These are phyloP conservation scores for Posidonia australis DNA, from an alignment of 106 monocot species.

Conservation along the genomic window DNA sequence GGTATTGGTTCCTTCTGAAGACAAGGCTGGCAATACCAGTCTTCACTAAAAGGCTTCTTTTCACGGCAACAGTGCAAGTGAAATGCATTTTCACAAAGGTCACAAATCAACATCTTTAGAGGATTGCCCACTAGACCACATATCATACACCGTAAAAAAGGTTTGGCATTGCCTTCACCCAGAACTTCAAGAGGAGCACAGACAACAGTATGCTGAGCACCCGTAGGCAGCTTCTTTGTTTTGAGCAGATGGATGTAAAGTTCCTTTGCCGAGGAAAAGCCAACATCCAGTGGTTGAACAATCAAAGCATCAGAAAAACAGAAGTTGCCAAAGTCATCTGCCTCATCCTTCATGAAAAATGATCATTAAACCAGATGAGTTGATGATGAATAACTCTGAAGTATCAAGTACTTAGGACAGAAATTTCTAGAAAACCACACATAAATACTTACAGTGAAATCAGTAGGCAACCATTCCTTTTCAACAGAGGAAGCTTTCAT, in stretches of 20 bases:
- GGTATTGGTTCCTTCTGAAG: slow-evolving; percentile 37
- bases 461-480: neutral
- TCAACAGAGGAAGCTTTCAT: neutral
- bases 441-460: neutral
- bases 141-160: slow-evolving; percentile 36
- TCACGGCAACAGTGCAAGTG: slow-evolving; percentile 52
- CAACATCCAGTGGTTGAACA: neutral
- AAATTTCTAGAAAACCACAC: neutral
- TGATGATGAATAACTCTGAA: no score
- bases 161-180: slow-evolving; percentile 2
- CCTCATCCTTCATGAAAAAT: neutral
- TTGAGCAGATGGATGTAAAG: neutral
- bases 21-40: slow-evolving; percentile 75
- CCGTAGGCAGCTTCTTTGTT: neutral
- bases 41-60: slow-evolving; percentile 30
- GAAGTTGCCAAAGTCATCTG: neutral
- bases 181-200: neutral
- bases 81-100: slow-evolving; percentile 68
- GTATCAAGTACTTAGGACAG: neutral
- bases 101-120: slow-evolving; percentile 75
- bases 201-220: neutral
- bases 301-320: neutral
- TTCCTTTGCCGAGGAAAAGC: neutral
- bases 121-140: slow-evolving; percentile 29
- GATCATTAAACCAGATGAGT: neutral